Percentiles rank a stretch among this genome's conserved stretches.
Conservation (phyloP, 495 filamentous ascomycete genomes). For the Cercophora newfieldiana region DNA sequence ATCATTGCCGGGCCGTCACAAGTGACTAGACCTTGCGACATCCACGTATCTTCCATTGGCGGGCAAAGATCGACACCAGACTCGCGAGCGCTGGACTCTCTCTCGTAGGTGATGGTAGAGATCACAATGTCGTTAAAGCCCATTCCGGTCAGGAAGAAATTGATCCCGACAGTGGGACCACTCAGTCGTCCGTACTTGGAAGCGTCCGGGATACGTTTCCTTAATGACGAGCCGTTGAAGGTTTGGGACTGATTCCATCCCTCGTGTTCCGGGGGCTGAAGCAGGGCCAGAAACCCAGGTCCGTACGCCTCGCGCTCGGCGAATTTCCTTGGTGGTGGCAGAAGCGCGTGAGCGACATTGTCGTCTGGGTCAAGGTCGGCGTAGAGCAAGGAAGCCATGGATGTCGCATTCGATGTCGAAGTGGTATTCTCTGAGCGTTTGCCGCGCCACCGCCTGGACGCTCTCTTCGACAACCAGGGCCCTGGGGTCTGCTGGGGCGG, state of each 20-base stretch:
- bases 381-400: not conserved
- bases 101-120: not conserved
- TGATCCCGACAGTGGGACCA: not conserved
- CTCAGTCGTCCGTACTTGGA: not conserved
- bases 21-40: not conserved
- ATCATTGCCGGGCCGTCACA: conserved; percentile 6
- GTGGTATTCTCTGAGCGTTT: not conserved
- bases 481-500: not conserved
- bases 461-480: not conserved
- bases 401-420: not conserved
- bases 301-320: not conserved
- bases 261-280: not conserved
- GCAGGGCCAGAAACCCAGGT: not conserved
- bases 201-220: not conserved
- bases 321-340: not conserved
- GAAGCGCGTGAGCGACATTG: not conserved
- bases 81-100: not conserved
- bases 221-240: not conserved
- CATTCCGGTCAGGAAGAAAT: not conserved
- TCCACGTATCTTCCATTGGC: not conserved
- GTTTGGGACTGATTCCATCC: not conserved
- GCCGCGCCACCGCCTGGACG: not conserved
- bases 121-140: not conserved
- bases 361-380: not conserved
- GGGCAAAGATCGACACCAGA: not conserved